Conservation (phyloP, 1,139 yeast species). For the Nakaseomyces glabratus region DNA sequence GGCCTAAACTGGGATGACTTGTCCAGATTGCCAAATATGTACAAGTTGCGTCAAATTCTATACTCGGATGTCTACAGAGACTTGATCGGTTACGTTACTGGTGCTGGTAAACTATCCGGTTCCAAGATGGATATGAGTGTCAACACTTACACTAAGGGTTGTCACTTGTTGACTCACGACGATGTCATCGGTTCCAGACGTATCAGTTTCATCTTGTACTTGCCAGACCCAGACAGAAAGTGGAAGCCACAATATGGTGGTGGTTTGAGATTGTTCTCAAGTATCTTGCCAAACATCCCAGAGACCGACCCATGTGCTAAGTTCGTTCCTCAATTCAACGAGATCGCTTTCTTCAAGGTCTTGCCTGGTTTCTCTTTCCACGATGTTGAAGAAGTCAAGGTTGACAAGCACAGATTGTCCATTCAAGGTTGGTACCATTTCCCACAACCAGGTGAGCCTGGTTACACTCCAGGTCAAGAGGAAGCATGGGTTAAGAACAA, state of each 20-base stretch:
- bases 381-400: conserved; percentile 94
- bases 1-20: conserved; percentile 75
- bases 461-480: conserved; percentile 71
- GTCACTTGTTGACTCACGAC: conserved; percentile 91
- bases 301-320: conserved; percentile 61
- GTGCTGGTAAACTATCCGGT: conserved; percentile 85
- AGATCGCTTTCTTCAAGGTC: conserved; percentile 89
- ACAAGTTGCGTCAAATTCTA: conserved; percentile 71
- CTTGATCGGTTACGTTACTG: conserved; percentile 70
- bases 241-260: conserved; percentile 95
- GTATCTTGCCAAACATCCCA: conserved; percentile 85
- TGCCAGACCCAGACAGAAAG: conserved; percentile 81
- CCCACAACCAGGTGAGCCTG: conserved; percentile 87
- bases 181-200: conserved; percentile 95
- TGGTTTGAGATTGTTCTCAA: conserved; percentile 75
- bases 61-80: conserved; percentile 82
- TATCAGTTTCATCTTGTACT: conserved; percentile 81
- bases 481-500: conserved; percentile 56
- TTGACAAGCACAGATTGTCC: conserved; percentile 78
- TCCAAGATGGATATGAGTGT: conserved; percentile 84
- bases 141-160: conserved; percentile 84
- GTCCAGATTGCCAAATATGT: conserved; percentile 62
- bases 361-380: conserved; percentile 96
- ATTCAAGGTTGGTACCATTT: conserved; percentile 99
- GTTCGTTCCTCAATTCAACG: conserved; percentile 88